Percentiles rank a stretch among this genome's conserved stretches.
These are phyloP conservation scores for Camellia granthamiana DNA, from an alignment of 148 eudicot genomes.

Conservation along the genomic window DNA sequence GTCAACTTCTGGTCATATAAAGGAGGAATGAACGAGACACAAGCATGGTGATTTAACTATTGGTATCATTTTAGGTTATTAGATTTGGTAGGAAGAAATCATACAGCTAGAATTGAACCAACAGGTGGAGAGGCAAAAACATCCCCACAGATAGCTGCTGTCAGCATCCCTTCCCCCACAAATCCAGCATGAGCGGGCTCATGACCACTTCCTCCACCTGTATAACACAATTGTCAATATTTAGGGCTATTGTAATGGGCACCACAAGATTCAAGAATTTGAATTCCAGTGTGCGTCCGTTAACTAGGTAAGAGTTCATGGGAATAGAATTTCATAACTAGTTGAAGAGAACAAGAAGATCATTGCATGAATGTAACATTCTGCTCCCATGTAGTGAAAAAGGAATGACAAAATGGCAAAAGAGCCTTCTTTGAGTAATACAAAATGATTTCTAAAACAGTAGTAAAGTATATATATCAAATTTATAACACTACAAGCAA, in stretches of 20 bases:
- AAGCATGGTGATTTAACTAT: conserved; percentile 1
- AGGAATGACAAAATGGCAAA: neutral
- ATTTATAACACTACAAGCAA: neutral
- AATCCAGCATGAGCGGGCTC: conserved; percentile 99
- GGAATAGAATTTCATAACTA: neutral
- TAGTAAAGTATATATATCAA: neutral
- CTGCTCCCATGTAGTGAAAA: neutral
- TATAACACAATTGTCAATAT: neutral
- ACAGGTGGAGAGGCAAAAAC: conserved; percentile 96
- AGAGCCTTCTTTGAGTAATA: neutral
- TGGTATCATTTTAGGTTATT: neutral
- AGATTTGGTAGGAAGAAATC: conserved; percentile 19
- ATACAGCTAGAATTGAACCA: conserved; percentile 85
- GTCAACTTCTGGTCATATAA: conserved; percentile 14
- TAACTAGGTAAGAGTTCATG: neutral
- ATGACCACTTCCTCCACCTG: conserved; percentile 99
- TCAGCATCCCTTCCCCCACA: conserved; percentile 98
- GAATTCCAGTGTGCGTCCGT: no score
- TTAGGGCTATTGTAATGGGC: no score
- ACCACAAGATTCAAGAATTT: no score
- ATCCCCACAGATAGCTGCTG: conserved; percentile 97
- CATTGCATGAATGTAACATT: neutral
- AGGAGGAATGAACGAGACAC: neutral
- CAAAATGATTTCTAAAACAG: neutral
- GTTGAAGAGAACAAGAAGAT: neutral